These are phyloP conservation scores for Mycena venus DNA, from an alignment of 768 basidiomycete species.

Conservation along the genomic window DNA sequence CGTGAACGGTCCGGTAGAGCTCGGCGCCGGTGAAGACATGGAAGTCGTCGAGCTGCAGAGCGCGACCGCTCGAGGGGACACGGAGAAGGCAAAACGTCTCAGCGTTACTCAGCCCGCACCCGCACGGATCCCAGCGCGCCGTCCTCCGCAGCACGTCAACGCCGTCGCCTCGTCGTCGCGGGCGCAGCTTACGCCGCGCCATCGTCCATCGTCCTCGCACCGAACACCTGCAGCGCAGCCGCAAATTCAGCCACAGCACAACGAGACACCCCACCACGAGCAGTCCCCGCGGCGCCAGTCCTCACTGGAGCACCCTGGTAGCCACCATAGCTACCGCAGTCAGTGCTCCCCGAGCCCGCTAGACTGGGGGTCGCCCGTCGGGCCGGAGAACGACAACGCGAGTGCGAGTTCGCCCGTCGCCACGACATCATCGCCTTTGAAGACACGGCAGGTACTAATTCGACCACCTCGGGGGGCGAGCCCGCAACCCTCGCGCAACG, in stretches of 20 bases:
- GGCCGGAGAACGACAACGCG: neutral
- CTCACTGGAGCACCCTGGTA: neutral
- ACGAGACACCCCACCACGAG: neutral
- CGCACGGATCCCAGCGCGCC: neutral
- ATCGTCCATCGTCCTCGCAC: neutral
- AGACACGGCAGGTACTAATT: neutral
- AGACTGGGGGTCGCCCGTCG: slow-evolving; percentile 30
- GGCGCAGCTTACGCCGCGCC: slow-evolving; percentile 10
- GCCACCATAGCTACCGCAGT: neutral
- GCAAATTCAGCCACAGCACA: neutral
- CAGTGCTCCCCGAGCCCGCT: slow-evolving; percentile 19
- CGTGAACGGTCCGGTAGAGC: neutral
- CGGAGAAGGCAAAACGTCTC: neutral
- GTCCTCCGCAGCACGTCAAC: slow-evolving; percentile 38
- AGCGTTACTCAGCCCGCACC: neutral
- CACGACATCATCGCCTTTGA: neutral
- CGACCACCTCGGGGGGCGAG: neutral
- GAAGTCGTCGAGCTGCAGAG: neutral
- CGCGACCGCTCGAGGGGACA: too few species aligned
- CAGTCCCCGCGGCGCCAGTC: neutral
- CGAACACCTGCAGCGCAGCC: neutral
- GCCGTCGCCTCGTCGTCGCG: slow-evolving; percentile 47
- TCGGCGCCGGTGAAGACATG: slow-evolving; percentile 5
- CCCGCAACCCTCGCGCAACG: neutral
- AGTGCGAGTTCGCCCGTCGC: neutral